phyloP scores from a whole-genome alignment of 805 yeast genomes.

The Candida lessepsii region DNA sequence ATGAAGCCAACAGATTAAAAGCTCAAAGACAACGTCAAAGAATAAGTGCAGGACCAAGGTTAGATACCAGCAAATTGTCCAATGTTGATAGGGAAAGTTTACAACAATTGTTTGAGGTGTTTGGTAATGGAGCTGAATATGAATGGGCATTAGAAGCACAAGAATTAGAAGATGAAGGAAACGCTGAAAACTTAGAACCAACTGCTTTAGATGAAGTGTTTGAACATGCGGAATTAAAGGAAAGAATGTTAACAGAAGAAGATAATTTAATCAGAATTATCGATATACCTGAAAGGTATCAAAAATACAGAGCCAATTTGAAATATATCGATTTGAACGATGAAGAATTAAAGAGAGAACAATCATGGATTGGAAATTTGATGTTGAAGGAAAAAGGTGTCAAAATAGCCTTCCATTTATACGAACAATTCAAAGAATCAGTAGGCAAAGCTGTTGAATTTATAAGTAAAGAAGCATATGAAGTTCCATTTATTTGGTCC shows the following conservation, averaged over 20 bases:
- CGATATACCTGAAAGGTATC: slow-evolving; percentile 92
- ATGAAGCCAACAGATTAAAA: slow-evolving; percentile 45
- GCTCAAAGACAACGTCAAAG: slow-evolving; percentile 31
- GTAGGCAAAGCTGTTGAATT: slow-evolving; percentile 71
- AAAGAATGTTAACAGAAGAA: slow-evolving; percentile 85
- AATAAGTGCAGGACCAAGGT: slow-evolving; percentile 38
- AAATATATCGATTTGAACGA: slow-evolving; percentile 65
- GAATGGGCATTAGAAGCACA: slow-evolving; percentile 98
- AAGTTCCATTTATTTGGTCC: slow-evolving; percentile 94
- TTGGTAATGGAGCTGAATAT: slow-evolving; percentile 96
- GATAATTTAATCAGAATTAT: slow-evolving; percentile 84
- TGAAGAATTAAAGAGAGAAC: slow-evolving; percentile 69
- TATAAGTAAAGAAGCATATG: slow-evolving; percentile 73
- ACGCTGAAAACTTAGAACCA: slow-evolving; percentile 52
- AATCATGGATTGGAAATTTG: slow-evolving; percentile 74
- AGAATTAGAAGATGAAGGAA: slow-evolving; percentile 56
- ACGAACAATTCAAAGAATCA: slow-evolving; percentile 61
- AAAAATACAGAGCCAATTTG: slow-evolving; percentile 67
- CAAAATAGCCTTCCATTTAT: slow-evolving; percentile 36
- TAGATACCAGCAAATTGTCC: slow-evolving; percentile 58
- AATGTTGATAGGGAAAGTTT: slow-evolving; percentile 84
- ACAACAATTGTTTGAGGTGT: slow-evolving; percentile 90
- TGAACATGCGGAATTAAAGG: slow-evolving; percentile 90
- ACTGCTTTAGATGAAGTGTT: slow-evolving; percentile 82
- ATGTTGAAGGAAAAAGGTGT: slow-evolving; percentile 56